These are phyloP conservation scores for Batkoa obscura DNA, from an alignment of 371 early-diverging fungal genomes.

Conservation along the genomic window DNA sequence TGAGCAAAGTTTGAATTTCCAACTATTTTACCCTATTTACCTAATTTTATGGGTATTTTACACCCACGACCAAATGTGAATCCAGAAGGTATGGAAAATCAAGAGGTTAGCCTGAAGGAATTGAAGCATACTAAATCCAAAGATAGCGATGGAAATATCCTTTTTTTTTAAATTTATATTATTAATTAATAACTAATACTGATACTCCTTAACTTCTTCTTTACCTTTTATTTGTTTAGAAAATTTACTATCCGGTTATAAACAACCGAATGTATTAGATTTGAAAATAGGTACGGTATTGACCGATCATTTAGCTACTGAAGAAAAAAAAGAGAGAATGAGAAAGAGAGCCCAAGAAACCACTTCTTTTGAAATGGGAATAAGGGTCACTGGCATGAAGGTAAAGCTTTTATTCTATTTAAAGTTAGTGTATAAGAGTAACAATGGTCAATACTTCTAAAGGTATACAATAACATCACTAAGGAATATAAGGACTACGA, in stretches of 20 bases:
- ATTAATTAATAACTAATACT: no score
- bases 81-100: no score
- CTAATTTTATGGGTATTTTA: no score
- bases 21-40: no score
- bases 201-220: no score
- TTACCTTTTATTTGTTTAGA: constrained; percentile 4
- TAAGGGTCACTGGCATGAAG: constrained; percentile 6
- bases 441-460: not conserved
- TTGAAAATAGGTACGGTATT: constrained; percentile 2
- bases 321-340: constrained; percentile 3
- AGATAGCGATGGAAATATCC: no score
- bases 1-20: no score
- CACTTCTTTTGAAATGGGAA: not conserved
- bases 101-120: no score
- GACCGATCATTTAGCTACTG: not conserved
- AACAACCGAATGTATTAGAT: constrained; percentile 5
- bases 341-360: not conserved
- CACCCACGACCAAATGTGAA: no score
- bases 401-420: not conserved
- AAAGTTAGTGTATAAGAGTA: not conserved
- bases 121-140: no score
- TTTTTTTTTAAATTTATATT: no score
- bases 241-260: not conserved
- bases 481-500: not conserved
- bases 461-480: not conserved